Base-by-base conservation (phyloP, 2,329 filamentous ascomycete species). In the Scleromitrula shiraiana region DNA sequence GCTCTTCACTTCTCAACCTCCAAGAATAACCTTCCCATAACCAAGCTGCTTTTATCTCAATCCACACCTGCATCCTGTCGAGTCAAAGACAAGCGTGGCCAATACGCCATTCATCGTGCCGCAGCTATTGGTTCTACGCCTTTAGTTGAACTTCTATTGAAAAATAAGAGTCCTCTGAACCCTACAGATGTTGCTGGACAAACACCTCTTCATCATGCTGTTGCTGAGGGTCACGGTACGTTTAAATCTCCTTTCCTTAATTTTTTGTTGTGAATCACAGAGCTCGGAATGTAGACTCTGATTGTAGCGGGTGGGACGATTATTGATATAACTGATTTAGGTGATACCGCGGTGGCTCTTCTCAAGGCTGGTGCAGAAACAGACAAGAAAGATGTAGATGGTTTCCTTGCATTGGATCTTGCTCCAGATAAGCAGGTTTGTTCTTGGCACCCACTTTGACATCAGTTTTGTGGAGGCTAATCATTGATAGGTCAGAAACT, bases 1-100 rank as follows among this genome's bases (percentile, higher is more conserved):
- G 88, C 85, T 8, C 77, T 98, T 17, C 91, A 97, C 67, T 95
- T 97, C 63, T 82, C 89, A 41, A 84, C 87, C 12, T 95, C 89
- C 26, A 98, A 98, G 67, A 80, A 80, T 60, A 90, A 95, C 63
- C 71, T 96, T 37, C 87, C 94, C 54, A 75, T 85, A 6, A 88
- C 88, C 22, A 83, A 82, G 41, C 80, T 80, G 50, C 77, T 98
- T n/a, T 69, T 98, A 32, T 74, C 77, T 15, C 75, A 81, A 58
- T 84, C 85, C 50, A 73, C 75, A 0, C 69, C 76, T 1, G 91
- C 88, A 10, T 88, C 83, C 4, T 79, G 89, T 1, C 75, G 91
- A 22, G 75, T 90, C 2, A 87, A 87, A 54, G 93, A 98, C 64
- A 85, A 80, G 61, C 78, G 89, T 24, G 87, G 88, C n/a, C 91